A percentile compares a stretch with the other conserved stretches of the same genome.
Evolutionary conservation across 208 protist genomes (phyloP).

Genomic region (Tritrichomonas musculus): DNA sequence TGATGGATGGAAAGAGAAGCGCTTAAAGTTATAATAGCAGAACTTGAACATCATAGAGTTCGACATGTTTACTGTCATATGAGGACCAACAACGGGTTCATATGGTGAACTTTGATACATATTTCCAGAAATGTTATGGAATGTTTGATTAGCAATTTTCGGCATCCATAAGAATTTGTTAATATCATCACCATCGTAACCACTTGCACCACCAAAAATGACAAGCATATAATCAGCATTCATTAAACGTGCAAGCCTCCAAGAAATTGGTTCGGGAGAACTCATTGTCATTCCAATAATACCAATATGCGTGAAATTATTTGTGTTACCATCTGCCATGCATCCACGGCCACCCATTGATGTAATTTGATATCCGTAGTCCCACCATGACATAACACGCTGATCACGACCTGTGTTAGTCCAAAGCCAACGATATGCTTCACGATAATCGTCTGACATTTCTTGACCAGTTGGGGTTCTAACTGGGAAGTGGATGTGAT

Average conservation of each 20-base stretch:
- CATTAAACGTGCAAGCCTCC: slow-evolving; percentile 66
- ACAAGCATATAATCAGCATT: slow-evolving; percentile 92
- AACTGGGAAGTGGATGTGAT: slow-evolving; percentile 51
- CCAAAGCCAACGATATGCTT: slow-evolving; percentile 85
- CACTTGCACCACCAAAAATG: slow-evolving; percentile 76
- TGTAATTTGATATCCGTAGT: slow-evolving; percentile 96
- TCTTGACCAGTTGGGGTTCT: slow-evolving; percentile 58
- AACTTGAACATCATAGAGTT: background rate
- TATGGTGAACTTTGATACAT: background rate
- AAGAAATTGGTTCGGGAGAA: slow-evolving; percentile 67
- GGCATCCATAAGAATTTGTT: slow-evolving; percentile 89
- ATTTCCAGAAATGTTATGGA: background rate
- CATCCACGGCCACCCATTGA: slow-evolving; percentile 80
- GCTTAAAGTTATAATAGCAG: background rate
- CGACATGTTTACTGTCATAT: background rate
- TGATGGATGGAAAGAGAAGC: background rate
- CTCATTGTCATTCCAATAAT: slow-evolving; percentile 74
- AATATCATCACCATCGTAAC: slow-evolving; percentile 79
- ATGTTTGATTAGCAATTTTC: background rate
- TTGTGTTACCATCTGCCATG: slow-evolving; percentile 95
- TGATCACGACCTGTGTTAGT: slow-evolving; percentile 77
- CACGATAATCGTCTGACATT: slow-evolving; percentile 89
- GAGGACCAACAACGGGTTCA: background rate
- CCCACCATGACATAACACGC: slow-evolving; percentile 73
- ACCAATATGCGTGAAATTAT: slow-evolving; percentile 96